Percentiles rank a stretch among this genome's conserved stretches.
These are phyloP conservation scores for Claviceps sorghi DNA, from an alignment of 2,329 filamentous ascomycete genomes.

Conservation along the genomic window DNA sequence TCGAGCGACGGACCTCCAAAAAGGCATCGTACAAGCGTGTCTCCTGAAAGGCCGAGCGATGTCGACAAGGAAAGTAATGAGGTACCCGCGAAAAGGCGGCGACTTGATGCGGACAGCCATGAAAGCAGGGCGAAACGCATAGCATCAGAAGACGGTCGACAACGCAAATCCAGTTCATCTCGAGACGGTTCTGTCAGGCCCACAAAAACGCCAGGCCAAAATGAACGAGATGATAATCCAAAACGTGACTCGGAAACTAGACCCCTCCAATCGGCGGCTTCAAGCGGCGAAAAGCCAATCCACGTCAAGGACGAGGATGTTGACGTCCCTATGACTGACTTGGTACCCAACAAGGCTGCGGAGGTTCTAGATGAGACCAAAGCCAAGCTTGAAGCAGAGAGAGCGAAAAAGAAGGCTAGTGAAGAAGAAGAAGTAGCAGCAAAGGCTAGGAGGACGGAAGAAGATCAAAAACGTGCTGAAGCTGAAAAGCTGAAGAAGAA, in stretches of 20 bases:
- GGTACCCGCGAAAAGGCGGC: conserved; percentile 39
- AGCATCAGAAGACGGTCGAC: conserved; percentile 31
- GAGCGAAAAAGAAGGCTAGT: conserved; percentile 16
- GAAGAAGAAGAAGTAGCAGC: conserved; percentile 20
- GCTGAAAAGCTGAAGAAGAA: conserved; percentile 24
- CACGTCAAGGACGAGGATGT: conserved; percentile 42
- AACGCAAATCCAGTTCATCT: conserved; percentile 26
- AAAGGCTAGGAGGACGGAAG: conserved; percentile 11
- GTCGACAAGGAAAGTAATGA: conserved; percentile 39
- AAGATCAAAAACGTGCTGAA: conserved; percentile 17
- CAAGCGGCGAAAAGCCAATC: conserved; percentile 33
- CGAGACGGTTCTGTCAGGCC: conserved; percentile 25
- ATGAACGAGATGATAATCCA: conserved; percentile 27
- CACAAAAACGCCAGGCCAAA: conserved; percentile 19
- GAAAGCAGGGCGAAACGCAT: conserved; percentile 32
- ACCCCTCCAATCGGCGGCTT: conserved; percentile 25
- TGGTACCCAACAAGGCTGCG: conserved; percentile 16
- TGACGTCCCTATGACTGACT: conserved; percentile 42
- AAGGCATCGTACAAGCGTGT: conserved; percentile 43
- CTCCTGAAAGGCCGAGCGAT: conserved; percentile 37
- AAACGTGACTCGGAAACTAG: conserved; percentile 20
- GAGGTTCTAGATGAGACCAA: conserved; percentile 9
- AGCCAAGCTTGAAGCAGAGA: conserved; percentile 14
- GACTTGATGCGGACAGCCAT: conserved; percentile 37
- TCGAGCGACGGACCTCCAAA: conserved; percentile 40